These are phyloP conservation scores for Infundibulicybe gibba DNA, from an alignment of 768 basidiomycete species.

Conservation along the genomic window DNA sequence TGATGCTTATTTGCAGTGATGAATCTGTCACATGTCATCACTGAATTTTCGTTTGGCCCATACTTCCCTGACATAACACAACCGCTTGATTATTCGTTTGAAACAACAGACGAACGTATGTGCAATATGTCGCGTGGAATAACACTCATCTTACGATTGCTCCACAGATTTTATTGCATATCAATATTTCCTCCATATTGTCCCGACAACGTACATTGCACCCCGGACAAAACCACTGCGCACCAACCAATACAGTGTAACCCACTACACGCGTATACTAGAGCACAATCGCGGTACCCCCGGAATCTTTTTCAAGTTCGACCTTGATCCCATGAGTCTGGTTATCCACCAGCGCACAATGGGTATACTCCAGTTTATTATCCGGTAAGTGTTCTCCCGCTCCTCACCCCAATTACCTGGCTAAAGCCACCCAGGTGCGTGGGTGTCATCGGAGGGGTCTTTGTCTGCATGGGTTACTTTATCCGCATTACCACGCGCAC, in stretches of 20 bases:
- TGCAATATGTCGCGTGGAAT: slow-evolving; percentile 11
- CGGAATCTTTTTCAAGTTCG: slow-evolving; percentile 98
- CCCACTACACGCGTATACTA: slow-evolving; percentile 80
- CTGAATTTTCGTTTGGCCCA: slow-evolving; percentile 95
- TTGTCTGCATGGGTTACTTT: slow-evolving; percentile 79
- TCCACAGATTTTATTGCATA: slow-evolving; percentile 78
- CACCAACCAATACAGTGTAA: slow-evolving; percentile 92
- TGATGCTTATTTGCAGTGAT: slow-evolving; percentile 53
- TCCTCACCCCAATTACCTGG: not conserved
- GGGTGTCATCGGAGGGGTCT: slow-evolving; percentile 92
- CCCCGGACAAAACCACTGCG: slow-evolving; percentile 60
- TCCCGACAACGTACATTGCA: slow-evolving; percentile 90
- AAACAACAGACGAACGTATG: slow-evolving; percentile 67
- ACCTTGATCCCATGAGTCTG: slow-evolving; percentile 86
- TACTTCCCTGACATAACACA: slow-evolving; percentile 95
- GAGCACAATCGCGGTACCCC: slow-evolving; percentile 78
- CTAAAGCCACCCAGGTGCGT: slow-evolving; percentile 44
- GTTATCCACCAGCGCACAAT: slow-evolving; percentile 89
- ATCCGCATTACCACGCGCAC: slow-evolving; percentile 31
- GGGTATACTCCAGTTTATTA: slow-evolving; percentile 73
- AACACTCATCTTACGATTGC: slow-evolving; percentile 1
- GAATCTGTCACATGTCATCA: slow-evolving; percentile 96
- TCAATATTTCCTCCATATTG: slow-evolving; percentile 94
- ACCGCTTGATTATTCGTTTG: slow-evolving; percentile 89
- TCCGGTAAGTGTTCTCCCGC: slow-evolving; percentile 41